A percentile compares a stretch with the other conserved stretches of the same genome.
Conservation (phyloP, 2,329 filamentous ascomycete genomes). For the Epicoccum nigrum region DNA sequence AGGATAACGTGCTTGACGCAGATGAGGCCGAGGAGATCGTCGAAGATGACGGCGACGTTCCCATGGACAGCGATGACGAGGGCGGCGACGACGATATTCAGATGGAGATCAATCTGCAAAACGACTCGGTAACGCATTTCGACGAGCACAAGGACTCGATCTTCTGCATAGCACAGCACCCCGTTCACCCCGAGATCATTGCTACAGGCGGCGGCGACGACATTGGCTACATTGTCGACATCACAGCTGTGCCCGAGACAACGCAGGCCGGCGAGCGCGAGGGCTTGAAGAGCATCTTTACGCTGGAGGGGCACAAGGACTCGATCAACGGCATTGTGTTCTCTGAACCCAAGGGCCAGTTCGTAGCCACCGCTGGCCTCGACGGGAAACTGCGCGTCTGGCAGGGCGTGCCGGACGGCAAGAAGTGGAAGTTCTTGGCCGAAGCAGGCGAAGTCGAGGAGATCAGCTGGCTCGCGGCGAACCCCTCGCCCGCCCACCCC, state of each 20-base stretch:
- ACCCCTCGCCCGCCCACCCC: constrained; percentile 71
- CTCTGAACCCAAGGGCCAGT: constrained; percentile 81
- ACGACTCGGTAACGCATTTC: constrained; percentile 93
- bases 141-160: constrained; percentile 89
- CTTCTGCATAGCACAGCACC: constrained; percentile 94
- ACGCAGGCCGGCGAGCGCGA: constrained; percentile 64
- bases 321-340: constrained; percentile 87
- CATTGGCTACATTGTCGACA: constrained; percentile 84
- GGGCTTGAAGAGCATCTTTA: constrained; percentile 69
- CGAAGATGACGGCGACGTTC: constrained; percentile 68
- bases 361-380: constrained; percentile 82
- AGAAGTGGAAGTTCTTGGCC: constrained; percentile 70
- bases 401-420: constrained; percentile 58
- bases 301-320: constrained; percentile 88
- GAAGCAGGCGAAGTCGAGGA: constrained; percentile 91
- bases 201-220: constrained; percentile 89
- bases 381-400: constrained; percentile 82
- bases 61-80: constrained; percentile 79
- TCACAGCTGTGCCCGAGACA: constrained; percentile 66
- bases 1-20: constrained; percentile 74
- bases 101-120: constrained; percentile 79
- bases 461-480: constrained; percentile 86
- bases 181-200: constrained; percentile 75
- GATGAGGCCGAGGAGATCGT: constrained; percentile 82
- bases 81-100: constrained; percentile 59